Evolutionary conservation across 306 rosid genomes (phyloP), one percentile per base, ranked within the genome.

Genomic region (Mimosa bimucronata): DNA sequence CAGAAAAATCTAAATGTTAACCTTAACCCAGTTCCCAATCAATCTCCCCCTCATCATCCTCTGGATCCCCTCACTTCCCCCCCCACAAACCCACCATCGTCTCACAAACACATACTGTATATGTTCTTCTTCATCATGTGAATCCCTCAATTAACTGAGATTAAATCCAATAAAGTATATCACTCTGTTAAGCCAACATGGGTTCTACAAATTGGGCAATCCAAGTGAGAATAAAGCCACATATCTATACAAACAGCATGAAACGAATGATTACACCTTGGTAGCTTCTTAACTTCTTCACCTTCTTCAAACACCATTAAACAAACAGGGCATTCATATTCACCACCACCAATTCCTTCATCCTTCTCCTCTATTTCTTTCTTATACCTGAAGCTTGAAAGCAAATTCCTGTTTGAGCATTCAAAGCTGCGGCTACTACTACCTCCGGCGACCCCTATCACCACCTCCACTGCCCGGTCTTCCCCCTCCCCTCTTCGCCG

Each of bases 191-290:
- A 7, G 4, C 40, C 66, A 1, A 76, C 88, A 16, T 90, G 89
- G 7, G 97, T 41, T 10, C 98, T 88, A 76, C 98, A 94, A 77
- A 94, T 78, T 9, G 98, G 98, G 77, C 97, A 94, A 70, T 94
- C 98, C 0, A 75, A 75, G 87, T 91, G 98, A 65, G 98, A 94
- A 81, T 75, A 74, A 12, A 94, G 92, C 98, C 98, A 94, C 95
- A 89, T 91, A 28, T 91, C 97, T 44, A 94, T 91, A 76, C 98
- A 94, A 7, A 62, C 66, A 28, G 89, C 88, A 26, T 94, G 98
- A 64, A 94, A 94, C 1, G 79, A 85, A 85, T 91, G 98, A 0
- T 87, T 80, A 84, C 97, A 94, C 38, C 81, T 61, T 6, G 92
- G 97, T 26, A 94, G 78, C 67, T 80, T 90, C 85, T 86, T 80